Conservation (phyloP, 345 rosid genomes). For the Capsella bursapastoris region DNA sequence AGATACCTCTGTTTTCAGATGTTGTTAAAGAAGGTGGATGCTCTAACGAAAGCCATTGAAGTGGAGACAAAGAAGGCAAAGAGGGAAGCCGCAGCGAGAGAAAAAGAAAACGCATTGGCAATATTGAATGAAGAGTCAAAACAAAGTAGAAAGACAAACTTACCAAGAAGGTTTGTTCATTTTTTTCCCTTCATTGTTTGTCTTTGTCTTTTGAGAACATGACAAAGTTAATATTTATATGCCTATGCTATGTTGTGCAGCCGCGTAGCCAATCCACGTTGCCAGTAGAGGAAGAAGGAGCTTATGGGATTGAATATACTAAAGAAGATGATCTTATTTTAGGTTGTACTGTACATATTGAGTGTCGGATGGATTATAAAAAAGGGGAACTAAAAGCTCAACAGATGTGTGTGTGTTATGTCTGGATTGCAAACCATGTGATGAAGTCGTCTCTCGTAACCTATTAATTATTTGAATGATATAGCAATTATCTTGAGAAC, state of each 20-base stretch:
- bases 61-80: constrained; percentile 77
- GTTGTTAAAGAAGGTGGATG: constrained; percentile 79
- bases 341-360: constrained; percentile 36
- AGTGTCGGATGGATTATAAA: constrained; percentile 24
- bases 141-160: constrained; percentile 40
- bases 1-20: constrained; percentile 52
- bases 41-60: constrained; percentile 74
- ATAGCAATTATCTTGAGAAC: constrained; percentile 7
- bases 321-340: constrained; percentile 6
- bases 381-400: constrained; percentile 25
- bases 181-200: background rate
- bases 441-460: constrained; percentile 6
- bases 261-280: constrained; percentile 37
- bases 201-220: constrained; percentile 18
- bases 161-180: constrained; percentile 40
- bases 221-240: constrained; percentile 7
- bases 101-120: constrained; percentile 58
- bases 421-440: constrained; percentile 25
- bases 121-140: constrained; percentile 34
- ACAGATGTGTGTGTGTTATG: constrained; percentile 17
- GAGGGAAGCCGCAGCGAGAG: constrained; percentile 76
- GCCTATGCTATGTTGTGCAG: constrained; percentile 28
- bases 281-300: constrained; percentile 34
- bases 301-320: constrained; percentile 17
- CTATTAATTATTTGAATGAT: constrained; percentile 1